Percentiles rank a stretch among this genome's conserved stretches.
Evolutionary conservation across 2,329 filamentous ascomycete genomes (phyloP).

Genomic region (Ascochyta fabae): DNA sequence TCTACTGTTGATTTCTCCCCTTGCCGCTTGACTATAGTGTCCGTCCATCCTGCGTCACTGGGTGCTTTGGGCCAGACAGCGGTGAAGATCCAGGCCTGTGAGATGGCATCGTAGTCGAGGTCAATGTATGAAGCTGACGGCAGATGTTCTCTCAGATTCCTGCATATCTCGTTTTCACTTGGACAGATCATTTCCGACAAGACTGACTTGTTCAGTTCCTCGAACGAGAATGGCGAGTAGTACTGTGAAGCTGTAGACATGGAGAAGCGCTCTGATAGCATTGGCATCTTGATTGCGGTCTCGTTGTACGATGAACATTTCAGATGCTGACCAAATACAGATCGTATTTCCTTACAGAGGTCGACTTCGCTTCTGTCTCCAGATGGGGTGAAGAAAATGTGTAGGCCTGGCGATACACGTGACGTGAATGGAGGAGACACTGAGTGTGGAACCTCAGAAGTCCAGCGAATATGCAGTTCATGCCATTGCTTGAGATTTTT

Average conservation of each 20-base stretch:
- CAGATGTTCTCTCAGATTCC: constrained; percentile 55
- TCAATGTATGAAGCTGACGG: constrained; percentile 70
- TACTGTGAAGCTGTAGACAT: constrained; percentile 72
- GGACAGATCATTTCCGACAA: not conserved
- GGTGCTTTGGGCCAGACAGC: constrained; percentile 62
- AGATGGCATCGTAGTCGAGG: constrained; percentile 75
- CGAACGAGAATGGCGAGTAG: constrained; percentile 57
- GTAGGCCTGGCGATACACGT: constrained; percentile 78
- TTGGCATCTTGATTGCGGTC: constrained; percentile 67
- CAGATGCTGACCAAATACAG: constrained; percentile 61
- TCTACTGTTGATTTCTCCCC: constrained; percentile 67
- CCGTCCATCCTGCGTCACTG: constrained; percentile 53
- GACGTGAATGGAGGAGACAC: constrained; percentile 74
- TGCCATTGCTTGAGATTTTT: constrained; percentile 68
- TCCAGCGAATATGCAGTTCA: constrained; percentile 82
- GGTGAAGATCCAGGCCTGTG: constrained; percentile 69
- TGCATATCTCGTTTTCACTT: constrained; percentile 53
- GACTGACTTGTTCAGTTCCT: not conserved
- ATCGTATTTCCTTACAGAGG: constrained; percentile 66
- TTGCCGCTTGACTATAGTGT: constrained; percentile 44
- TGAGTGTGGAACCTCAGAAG: constrained; percentile 63
- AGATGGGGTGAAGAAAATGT: constrained; percentile 75
- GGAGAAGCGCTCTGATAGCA: constrained; percentile 65
- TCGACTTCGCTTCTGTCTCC: constrained; percentile 36
- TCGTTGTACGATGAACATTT: constrained; percentile 63